phyloP scores from a whole-genome alignment of 306 rosid genomes.

The Cicer judaicum region DNA sequence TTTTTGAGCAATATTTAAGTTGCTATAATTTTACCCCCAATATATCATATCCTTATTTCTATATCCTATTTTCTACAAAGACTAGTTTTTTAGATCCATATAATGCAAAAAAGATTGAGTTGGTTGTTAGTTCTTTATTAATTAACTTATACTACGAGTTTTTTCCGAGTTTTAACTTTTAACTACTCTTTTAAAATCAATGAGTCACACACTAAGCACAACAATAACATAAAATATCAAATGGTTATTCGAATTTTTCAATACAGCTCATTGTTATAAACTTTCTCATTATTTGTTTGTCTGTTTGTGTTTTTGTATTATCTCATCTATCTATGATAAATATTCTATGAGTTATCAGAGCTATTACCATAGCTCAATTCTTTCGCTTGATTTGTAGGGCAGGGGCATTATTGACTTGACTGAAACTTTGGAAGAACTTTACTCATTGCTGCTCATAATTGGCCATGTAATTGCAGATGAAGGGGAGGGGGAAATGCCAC shows the following conservation, averaged over 20 bases:
- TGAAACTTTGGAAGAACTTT: conserved; percentile 90
- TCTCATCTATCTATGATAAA: conserved; percentile 9
- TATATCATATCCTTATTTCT: background rate
- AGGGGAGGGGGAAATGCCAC: conserved; percentile 94
- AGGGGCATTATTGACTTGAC: conserved; percentile 77
- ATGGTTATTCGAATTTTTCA: background rate
- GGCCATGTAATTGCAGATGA: conserved; percentile 96
- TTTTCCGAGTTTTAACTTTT: conserved; percentile 2
- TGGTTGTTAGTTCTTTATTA: conserved; percentile 4
- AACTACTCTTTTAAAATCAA: background rate
- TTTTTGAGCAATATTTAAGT: conserved; percentile 1
- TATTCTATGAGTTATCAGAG: conserved; percentile 10
- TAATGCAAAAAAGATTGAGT: background rate
- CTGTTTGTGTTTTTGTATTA: conserved; percentile 5
- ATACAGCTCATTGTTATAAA: background rate
- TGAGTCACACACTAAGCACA: conserved; percentile 12
- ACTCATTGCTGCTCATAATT: conserved; percentile 80
- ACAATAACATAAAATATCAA: conserved; percentile 3
- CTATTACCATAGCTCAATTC: conserved; percentile 48
- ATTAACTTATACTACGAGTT: background rate
- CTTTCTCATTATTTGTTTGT: conserved; percentile 3
- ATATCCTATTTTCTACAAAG: conserved; percentile 8
- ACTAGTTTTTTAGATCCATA: conserved; percentile 8
- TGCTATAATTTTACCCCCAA: background rate
- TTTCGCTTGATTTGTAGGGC: conserved; percentile 66